A percentile compares a stretch with the other conserved stretches of the same genome.
These are phyloP conservation scores for Russula earlei DNA, from an alignment of 768 basidiomycete genomes.

Conservation along the genomic window DNA sequence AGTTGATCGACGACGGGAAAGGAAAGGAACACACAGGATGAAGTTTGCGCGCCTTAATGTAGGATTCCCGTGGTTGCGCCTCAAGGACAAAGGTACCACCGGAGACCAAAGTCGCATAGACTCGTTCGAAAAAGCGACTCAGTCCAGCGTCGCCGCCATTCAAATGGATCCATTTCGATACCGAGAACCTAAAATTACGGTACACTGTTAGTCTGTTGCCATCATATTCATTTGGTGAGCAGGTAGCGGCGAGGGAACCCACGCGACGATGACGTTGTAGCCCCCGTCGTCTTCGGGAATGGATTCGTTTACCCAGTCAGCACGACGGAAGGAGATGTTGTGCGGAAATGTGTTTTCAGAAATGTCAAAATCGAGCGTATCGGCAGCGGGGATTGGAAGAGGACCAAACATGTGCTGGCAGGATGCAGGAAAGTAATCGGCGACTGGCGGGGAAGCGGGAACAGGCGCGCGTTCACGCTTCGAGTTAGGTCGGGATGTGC, in stretches of 20 bases:
- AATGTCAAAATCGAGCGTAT: constrained; percentile 21
- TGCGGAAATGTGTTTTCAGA: constrained; percentile 51
- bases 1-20: neutral
- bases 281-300: constrained; percentile 48
- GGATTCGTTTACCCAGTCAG: constrained; percentile 59
- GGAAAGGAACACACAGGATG: constrained; percentile 34
- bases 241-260: constrained; percentile 23
- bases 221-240: neutral
- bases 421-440: constrained; percentile 66
- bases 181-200: constrained; percentile 49
- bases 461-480: constrained; percentile 19
- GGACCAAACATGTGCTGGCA: constrained; percentile 69
- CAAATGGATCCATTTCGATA: constrained; percentile 90
- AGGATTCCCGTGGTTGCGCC: constrained; percentile 79
- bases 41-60: constrained; percentile 67
- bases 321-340: constrained; percentile 61
- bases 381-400: constrained; percentile 51
- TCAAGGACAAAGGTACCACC: constrained; percentile 72
- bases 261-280: constrained; percentile 81
- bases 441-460: neutral
- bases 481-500: neutral
- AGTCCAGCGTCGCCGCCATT: constrained; percentile 70
- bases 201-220: neutral
- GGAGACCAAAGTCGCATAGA: constrained; percentile 43
- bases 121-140: constrained; percentile 54